Percentiles rank a stretch among this genome's conserved stretches.
Conservation (phyloP, 495 filamentous ascomycete genomes). For the Annulohypoxylon bovei region DNA sequence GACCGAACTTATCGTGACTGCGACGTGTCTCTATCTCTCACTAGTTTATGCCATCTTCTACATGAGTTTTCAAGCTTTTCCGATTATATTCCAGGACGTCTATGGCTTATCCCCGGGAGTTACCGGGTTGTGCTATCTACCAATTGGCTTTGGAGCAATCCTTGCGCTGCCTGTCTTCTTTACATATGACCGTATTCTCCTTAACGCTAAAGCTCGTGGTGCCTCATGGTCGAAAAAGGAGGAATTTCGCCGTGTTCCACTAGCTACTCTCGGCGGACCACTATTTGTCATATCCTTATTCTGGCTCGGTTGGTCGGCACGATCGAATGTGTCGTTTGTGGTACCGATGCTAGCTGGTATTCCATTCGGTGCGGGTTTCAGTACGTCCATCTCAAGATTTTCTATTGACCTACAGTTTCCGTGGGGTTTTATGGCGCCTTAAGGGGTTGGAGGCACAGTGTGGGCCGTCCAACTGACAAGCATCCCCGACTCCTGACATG, state of each 20-base stretch:
- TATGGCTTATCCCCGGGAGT: slow-evolving; percentile 57
- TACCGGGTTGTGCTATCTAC: slow-evolving; percentile 58
- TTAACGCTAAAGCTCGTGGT: slow-evolving; percentile 31
- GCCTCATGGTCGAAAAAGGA: slow-evolving; percentile 54
- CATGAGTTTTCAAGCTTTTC: slow-evolving; percentile 75
- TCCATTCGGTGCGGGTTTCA: slow-evolving; percentile 74
- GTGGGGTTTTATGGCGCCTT: background rate
- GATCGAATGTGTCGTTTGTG: slow-evolving; percentile 65
- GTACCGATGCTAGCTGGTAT: slow-evolving; percentile 71
- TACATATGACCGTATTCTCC: slow-evolving; percentile 49
- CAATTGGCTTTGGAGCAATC: slow-evolving; percentile 56
- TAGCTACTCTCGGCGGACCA: slow-evolving; percentile 73
- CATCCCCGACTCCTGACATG: background rate
- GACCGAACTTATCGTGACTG: slow-evolving; percentile 62
- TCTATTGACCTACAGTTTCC: background rate
- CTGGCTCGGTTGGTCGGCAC: slow-evolving; percentile 78
- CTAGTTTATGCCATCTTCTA: slow-evolving; percentile 80
- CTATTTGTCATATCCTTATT: slow-evolving; percentile 70
- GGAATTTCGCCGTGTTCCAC: slow-evolving; percentile 71
- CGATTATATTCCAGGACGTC: slow-evolving; percentile 67
- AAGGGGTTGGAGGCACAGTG: background rate
- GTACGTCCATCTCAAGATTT: slow-evolving; percentile 50
- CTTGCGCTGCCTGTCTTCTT: slow-evolving; percentile 65
- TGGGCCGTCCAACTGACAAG: background rate
- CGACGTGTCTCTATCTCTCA: slow-evolving; percentile 73